Evolutionary conservation across 2,329 filamentous ascomycete genomes (phyloP), one percentile per base, ranked within the genome.

Genomic region (Colletotrichum caudatum): DNA sequence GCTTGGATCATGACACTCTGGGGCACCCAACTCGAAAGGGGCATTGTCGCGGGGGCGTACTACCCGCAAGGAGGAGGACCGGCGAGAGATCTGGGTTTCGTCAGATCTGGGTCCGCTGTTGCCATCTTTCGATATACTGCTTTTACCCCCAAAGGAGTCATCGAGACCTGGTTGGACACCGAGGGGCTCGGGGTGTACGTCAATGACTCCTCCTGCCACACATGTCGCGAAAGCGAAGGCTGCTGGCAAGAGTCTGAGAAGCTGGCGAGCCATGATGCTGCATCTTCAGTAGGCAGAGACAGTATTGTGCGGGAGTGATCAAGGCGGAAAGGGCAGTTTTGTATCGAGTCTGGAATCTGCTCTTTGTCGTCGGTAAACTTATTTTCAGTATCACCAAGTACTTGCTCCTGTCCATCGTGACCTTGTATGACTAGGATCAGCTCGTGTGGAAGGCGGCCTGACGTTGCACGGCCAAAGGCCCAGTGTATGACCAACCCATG

Each of bases 81-180:
- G 59, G 61, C 33, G 80, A 74, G 0, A 75, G 33, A 3, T 87
- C 74, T 57, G 85, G 76, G 12, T 39, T 1, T 11, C 5, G 20
- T 26, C 1, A 2, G 35, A 41, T 18, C 35, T n/a, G 5, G 14
- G n/a, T 5, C 35, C 14, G 54, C 26, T 37, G n/a, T 6, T 18
- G 14, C 3, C 12, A 4, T 41, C n/a, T 41, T 41, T n/a, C 4
- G 11, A 4, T 4, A 9, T 5, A 23, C 7, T 9, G 7, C 14
- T 26, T 58, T 23, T 41, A 11, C n/a, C n/a, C 5, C 11, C 3
- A 9, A 14, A 14, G n/a, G 16, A 26, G n/a, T 18, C 14, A 5
- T 7, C 1, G 12, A n/a, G 23, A 20, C 20, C 26, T 12, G 54
- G n/a, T 16, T 7, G 35, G n/a, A 18, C n/a, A 16, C 12, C 9